Evolutionary conservation across 306 rosid species (phyloP), one percentile per base, ranked within the genome.

Genomic region (Fragaria iinumae): DNA sequence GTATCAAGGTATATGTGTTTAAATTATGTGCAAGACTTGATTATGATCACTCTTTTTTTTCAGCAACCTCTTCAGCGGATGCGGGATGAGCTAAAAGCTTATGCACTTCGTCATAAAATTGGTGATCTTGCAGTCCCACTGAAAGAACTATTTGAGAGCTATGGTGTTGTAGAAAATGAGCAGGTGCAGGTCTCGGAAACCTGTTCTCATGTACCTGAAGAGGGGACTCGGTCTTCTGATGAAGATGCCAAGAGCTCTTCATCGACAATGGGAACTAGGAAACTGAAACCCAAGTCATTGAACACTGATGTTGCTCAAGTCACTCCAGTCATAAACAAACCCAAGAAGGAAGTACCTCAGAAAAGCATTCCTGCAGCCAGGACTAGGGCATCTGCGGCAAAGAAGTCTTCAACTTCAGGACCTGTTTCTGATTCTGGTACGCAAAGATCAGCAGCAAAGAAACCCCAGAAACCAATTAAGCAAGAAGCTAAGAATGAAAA

Each of bases 31-130:
- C 60, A 67, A 21, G 59, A 55, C 43, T 59, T 47, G 4, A 73
- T 25, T 75, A 8, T 69, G 43, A 14, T 11, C 12, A 3, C 38
- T 17, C 48, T 73, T 18, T 76, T 27, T 27, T 3, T 34, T 23
- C 41, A 94, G 96, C 91, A 95, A 92, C 91, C 96, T 76, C 82
- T 92, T 85, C 92, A 83, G 77, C 84, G 82, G 67, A 72, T 93
- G 87, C 80, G 82, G 25, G 89, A 90, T 75, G 96, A 93, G 78
- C 88, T 93, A 0, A 86, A 89, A 62, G 80, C 87, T 36, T 93
- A 93, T 4, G 76, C 80, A 11, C 65, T 70, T 8, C 92, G 96
- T 71, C 75, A 88, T 53, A 81, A 67, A 4, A 21, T 65, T 8
- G 50, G 50, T 41, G 44, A 84, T 74, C 88, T 80, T 38, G 94